phyloP scores from a whole-genome alignment of 192 early-diverging fungal genomes.

The Neocallimastix lanati region DNA sequence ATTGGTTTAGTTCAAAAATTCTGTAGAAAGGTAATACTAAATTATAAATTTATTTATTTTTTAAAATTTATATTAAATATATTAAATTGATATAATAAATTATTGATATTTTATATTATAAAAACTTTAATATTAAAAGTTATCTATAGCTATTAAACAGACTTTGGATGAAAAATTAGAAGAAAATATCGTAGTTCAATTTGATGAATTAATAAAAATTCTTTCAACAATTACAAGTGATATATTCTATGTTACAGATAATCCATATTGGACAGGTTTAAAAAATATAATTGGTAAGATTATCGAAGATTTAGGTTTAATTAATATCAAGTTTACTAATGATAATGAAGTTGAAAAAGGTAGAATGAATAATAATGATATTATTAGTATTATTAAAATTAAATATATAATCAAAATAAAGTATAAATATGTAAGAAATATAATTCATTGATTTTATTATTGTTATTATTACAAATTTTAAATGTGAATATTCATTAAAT shows the following conservation, averaged over 20 bases:
- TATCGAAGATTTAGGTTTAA: neutral
- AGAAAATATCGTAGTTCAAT: neutral
- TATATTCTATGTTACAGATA: neutral
- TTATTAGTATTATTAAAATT: too few species aligned
- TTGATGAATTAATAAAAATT: neutral
- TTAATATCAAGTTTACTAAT: neutral
- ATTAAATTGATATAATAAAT: too few species aligned
- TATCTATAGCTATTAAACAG: neutral
- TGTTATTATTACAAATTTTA: too few species aligned
- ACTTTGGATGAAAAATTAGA: neutral
- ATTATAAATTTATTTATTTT: too few species aligned
- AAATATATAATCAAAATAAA: neutral
- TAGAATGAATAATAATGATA: too few species aligned
- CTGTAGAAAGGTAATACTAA: neutral
- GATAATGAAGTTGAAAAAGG: constrained; percentile 19
- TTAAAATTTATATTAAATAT: too few species aligned
- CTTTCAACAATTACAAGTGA: neutral
- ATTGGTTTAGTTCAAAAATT: neutral
- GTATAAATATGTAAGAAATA: neutral
- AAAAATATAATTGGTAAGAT: neutral
- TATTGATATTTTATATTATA: too few species aligned
- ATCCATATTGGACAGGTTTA: neutral
- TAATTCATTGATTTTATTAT: too few species aligned
- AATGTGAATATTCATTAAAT: too few species aligned
- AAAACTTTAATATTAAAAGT: too few species aligned